These are phyloP conservation scores for Coemansia interrupta DNA, from an alignment of 192 early-diverging fungal genomes.

Conservation along the genomic window DNA sequence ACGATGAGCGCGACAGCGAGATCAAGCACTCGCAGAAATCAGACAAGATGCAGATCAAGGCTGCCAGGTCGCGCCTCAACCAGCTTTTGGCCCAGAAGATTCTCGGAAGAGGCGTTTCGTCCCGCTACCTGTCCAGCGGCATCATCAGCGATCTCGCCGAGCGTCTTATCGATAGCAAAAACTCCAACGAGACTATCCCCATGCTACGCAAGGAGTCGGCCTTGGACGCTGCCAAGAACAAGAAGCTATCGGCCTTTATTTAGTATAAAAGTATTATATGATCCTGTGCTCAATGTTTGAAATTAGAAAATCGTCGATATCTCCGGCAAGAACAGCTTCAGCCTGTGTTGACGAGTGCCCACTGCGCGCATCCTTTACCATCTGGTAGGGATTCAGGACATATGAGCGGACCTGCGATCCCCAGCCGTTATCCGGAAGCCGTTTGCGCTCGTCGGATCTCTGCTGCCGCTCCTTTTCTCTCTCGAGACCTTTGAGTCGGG, in stretches of 20 bases:
- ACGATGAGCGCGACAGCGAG: slow-evolving; percentile 32
- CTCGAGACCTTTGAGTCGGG: slow-evolving; percentile 64
- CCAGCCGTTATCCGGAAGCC: slow-evolving; percentile 51
- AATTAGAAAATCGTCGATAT: slow-evolving; percentile 36
- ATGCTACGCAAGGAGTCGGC: slow-evolving; percentile 40
- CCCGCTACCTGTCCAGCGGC: slow-evolving; percentile 64
- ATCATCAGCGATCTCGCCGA: slow-evolving; percentile 62
- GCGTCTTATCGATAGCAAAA: slow-evolving; percentile 50
- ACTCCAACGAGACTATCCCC: slow-evolving; percentile 24
- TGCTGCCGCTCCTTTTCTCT: slow-evolving; percentile 48
- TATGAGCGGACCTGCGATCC: slow-evolving; percentile 61
- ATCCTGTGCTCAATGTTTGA: background rate
- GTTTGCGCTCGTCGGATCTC: slow-evolving; percentile 6
- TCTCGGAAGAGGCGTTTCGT: slow-evolving; percentile 44
- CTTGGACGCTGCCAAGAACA: slow-evolving; percentile 26
- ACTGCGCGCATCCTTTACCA: slow-evolving; percentile 60
- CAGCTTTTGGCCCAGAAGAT: slow-evolving; percentile 34
- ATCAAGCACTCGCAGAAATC: slow-evolving; percentile 14
- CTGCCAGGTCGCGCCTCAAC: slow-evolving; percentile 21
- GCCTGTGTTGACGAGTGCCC: slow-evolving; percentile 52
- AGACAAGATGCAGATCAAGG: slow-evolving; percentile 28
- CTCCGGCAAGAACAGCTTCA: slow-evolving; percentile 54
- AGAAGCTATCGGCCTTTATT: background rate
- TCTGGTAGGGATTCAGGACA: slow-evolving; percentile 60
- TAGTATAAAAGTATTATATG: background rate